These are phyloP conservation scores for Phylloporus sp. DNA, from an alignment of 768 basidiomycete species.

Conservation along the genomic window DNA sequence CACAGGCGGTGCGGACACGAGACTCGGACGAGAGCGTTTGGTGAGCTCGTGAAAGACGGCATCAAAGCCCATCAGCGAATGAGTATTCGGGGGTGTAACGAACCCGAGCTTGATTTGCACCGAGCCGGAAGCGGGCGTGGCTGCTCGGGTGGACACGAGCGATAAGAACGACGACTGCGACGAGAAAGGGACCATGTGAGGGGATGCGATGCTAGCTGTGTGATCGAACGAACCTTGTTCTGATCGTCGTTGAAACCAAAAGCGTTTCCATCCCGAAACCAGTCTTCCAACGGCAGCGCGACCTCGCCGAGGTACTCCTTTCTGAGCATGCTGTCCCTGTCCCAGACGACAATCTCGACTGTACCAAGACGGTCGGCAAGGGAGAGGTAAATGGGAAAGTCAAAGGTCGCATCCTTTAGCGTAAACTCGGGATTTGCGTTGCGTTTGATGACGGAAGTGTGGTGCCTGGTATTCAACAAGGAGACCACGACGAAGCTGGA, in stretches of 20 bases:
- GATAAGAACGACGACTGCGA: conserved; percentile 42
- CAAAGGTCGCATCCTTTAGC: conserved; percentile 76
- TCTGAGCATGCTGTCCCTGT: conserved; percentile 73
- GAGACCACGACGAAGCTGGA: conserved; percentile 69
- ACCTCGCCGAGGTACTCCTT: conserved; percentile 96
- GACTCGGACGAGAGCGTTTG: conserved; percentile 56
- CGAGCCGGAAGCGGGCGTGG: conserved; percentile 45
- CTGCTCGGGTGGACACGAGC: conserved; percentile 46
- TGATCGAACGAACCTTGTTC: conserved; percentile 55
- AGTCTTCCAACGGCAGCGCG: conserved; percentile 70
- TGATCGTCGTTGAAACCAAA: conserved; percentile 54
- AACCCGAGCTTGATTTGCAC: conserved; percentile 62
- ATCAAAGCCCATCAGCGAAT: conserved; percentile 46
- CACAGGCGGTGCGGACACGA: conserved; percentile 77
- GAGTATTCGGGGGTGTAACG: conserved; percentile 39
- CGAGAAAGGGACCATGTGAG: conserved; percentile 1
- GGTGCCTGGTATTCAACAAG: conserved; percentile 50
- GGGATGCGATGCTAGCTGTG: background rate
- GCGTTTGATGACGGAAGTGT: conserved; percentile 74
- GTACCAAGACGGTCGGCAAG: conserved; percentile 67
- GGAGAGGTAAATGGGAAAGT: conserved; percentile 79
- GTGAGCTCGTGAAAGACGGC: conserved; percentile 60
- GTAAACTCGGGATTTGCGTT: conserved; percentile 63
- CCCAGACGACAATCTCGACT: conserved; percentile 88
- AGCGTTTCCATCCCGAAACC: conserved; percentile 50